Percentiles rank a stretch among this genome's conserved stretches.
phyloP scores from a whole-genome alignment of 139 green algal species.

The Chlorella sp. region DNA sequence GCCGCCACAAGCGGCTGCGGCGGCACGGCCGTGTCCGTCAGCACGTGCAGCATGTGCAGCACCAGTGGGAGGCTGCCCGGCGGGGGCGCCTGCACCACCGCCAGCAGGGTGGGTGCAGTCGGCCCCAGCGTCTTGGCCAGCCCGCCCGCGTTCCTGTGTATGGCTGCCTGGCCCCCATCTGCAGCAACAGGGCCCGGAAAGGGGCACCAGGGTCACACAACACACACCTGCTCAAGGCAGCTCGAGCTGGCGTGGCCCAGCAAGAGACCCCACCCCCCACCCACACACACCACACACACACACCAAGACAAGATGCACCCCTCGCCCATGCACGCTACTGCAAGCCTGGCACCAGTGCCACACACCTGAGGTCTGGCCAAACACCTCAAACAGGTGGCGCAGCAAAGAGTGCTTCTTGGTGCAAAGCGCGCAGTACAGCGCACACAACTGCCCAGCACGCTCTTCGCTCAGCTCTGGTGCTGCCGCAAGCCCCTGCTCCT shows the following conservation, averaged over 20 bases:
- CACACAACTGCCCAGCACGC: conserved; percentile 44
- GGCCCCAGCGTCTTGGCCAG: conserved; percentile 53
- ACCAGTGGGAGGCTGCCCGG: conserved; percentile 48
- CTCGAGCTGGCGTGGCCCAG: too few relatives aligned
- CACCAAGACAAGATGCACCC: too few relatives aligned
- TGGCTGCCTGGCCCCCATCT: conserved; percentile 16
- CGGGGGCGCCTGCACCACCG: conserved; percentile 29
- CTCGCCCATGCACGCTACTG: not conserved
- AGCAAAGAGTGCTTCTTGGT: conserved; percentile 64
- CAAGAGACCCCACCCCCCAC: too few relatives aligned
- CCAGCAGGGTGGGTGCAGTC: conserved; percentile 41
- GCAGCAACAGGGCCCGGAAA: not conserved
- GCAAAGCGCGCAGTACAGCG: conserved; percentile 70
- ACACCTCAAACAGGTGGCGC: conserved; percentile 52
- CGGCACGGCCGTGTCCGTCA: conserved; percentile 35
- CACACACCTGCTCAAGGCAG: too few relatives aligned
- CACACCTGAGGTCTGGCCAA: conserved; percentile 35
- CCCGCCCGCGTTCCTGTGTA: conserved; percentile 35
- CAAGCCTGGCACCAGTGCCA: too few relatives aligned
- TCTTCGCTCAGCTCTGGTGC: conserved; percentile 15
- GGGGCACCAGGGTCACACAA: conserved; percentile 1
- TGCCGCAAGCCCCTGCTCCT: not conserved
- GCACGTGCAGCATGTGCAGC: conserved; percentile 61
- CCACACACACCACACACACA: not conserved
- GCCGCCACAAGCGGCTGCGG: conserved; percentile 44